phyloP scores from a whole-genome alignment of 2,329 filamentous ascomycete species.

The Pyrenochaeta sp. region DNA sequence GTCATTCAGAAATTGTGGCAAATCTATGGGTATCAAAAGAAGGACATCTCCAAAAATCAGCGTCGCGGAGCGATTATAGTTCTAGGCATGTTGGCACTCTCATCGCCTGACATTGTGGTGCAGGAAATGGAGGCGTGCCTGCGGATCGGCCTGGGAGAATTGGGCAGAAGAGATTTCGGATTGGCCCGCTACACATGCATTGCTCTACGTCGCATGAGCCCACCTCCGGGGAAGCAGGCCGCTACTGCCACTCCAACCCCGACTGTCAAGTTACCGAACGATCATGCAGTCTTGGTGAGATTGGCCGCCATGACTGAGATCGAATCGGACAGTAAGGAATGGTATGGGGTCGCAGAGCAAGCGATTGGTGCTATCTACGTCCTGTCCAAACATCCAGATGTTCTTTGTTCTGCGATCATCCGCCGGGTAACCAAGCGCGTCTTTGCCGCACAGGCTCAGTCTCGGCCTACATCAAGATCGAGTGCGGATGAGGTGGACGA shows the following conservation, averaged over 20 bases:
- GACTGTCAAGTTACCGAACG: slow-evolving; percentile 83
- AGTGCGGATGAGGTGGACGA: slow-evolving; percentile 41
- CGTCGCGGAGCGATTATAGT: slow-evolving; percentile 94
- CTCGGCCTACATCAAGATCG: slow-evolving; percentile 41
- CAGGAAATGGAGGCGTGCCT: slow-evolving; percentile 96
- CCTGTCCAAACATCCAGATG: slow-evolving; percentile 91
- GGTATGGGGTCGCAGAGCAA: slow-evolving; percentile 92
- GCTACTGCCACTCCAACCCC: slow-evolving; percentile 61
- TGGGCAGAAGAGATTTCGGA: slow-evolving; percentile 83
- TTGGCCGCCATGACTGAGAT: slow-evolving; percentile 88
- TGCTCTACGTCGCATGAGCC: slow-evolving; percentile 88
- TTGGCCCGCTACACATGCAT: slow-evolving; percentile 96
- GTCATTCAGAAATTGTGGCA: slow-evolving; percentile 96
- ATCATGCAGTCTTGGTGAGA: slow-evolving; percentile 84
- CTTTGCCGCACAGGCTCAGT: slow-evolving; percentile 67
- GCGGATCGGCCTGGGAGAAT: slow-evolving; percentile 81
- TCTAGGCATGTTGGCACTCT: slow-evolving; percentile 93
- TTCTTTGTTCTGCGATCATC: slow-evolving; percentile 89
- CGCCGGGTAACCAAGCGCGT: slow-evolving; percentile 85
- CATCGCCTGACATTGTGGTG: slow-evolving; percentile 90
- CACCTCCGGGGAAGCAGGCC: slow-evolving; percentile 72
- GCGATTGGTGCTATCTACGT: slow-evolving; percentile 95
- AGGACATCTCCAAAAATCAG: slow-evolving; percentile 88
- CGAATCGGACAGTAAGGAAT: slow-evolving; percentile 89
- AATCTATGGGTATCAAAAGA: slow-evolving; percentile 91